phyloP scores from a whole-genome alignment of 352 stramenopile species.

The Phytophthora foliorum region DNA sequence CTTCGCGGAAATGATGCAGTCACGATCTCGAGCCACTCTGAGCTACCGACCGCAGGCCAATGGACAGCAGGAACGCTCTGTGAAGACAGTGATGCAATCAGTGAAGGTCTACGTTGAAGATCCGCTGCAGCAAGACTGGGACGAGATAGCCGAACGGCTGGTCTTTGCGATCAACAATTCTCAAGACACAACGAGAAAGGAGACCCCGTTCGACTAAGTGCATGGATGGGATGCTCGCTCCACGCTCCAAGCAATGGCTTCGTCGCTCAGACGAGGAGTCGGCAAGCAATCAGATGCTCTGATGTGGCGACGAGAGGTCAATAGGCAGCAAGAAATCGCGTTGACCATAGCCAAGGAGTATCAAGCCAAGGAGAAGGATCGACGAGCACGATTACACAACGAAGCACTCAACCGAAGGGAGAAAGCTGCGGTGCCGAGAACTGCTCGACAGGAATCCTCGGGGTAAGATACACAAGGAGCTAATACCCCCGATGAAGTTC shows the following conservation, averaged over 20 bases:
- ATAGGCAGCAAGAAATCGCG: background rate
- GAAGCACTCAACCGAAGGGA: too few relatives aligned
- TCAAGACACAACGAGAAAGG: background rate
- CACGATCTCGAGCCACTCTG: slow-evolving; percentile 2
- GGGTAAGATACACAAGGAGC: too few relatives aligned
- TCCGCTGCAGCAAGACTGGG: slow-evolving; percentile 15
- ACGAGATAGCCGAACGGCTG: slow-evolving; percentile 13
- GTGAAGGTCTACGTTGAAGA: slow-evolving; percentile 12
- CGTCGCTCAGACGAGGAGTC: background rate
- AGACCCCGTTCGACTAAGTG: background rate
- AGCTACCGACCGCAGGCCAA: slow-evolving; percentile 25
- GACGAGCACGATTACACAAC: too few relatives aligned
- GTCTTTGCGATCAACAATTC: background rate
- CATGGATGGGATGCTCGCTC: background rate
- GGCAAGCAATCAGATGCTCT: background rate
- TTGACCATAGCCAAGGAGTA: too few relatives aligned
- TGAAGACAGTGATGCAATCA: slow-evolving; percentile 15
- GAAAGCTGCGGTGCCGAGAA: too few relatives aligned
- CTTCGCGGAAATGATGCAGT: slow-evolving; percentile 21
- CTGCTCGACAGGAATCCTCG: too few relatives aligned
- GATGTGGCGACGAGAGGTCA: background rate
- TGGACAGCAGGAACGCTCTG: slow-evolving; percentile 13
- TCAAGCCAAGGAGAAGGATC: too few relatives aligned
- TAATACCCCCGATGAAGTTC: too few relatives aligned
- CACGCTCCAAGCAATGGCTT: background rate